Percentiles rank a stretch among this genome's conserved stretches.
These are phyloP conservation scores for Mrakia blollopis DNA, from an alignment of 768 basidiomycete genomes.

Conservation along the genomic window DNA sequence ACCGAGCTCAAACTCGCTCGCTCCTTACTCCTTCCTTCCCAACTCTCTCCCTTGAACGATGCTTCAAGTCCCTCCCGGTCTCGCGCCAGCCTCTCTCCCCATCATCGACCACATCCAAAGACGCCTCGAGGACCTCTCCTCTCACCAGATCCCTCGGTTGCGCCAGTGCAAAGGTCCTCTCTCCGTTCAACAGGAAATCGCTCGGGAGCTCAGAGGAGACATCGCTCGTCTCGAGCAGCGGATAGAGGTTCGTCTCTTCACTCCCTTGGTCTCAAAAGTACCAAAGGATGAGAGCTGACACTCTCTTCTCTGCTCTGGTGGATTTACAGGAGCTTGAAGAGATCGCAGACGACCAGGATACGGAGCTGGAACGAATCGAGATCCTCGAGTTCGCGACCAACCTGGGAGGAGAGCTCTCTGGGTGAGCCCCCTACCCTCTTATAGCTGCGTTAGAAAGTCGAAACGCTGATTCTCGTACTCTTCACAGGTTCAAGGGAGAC, in stretches of 20 bases:
- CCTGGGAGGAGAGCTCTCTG: conserved; percentile 50
- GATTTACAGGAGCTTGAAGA: conserved; percentile 58
- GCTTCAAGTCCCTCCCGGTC: neutral
- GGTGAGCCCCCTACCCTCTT: conserved; percentile 47
- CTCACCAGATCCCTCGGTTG: conserved; percentile 72
- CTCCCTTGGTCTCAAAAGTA: neutral
- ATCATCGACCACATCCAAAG: conserved; percentile 56
- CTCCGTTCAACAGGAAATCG: conserved; percentile 63
- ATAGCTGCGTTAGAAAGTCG: neutral
- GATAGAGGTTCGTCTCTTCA: conserved; percentile 55
- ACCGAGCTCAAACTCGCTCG: neutral
- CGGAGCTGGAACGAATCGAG: conserved; percentile 52
- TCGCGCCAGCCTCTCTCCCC: neutral
- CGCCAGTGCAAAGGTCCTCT: conserved; percentile 64
- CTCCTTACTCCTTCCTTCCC: neutral
- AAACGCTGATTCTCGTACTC: neutral
- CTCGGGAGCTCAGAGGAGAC: conserved; percentile 71
- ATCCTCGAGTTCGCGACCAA: conserved; percentile 53
- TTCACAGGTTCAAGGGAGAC: conserved; percentile 56
- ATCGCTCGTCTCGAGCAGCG: conserved; percentile 58
- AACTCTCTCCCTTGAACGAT: neutral
- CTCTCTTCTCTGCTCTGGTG: neutral
- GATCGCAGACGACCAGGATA: conserved; percentile 63
- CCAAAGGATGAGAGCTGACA: neutral
- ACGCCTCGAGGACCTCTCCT: conserved; percentile 58